Evolutionary conservation across 306 rosid species (phyloP).

Genomic region (Rubus idaeus): DNA sequence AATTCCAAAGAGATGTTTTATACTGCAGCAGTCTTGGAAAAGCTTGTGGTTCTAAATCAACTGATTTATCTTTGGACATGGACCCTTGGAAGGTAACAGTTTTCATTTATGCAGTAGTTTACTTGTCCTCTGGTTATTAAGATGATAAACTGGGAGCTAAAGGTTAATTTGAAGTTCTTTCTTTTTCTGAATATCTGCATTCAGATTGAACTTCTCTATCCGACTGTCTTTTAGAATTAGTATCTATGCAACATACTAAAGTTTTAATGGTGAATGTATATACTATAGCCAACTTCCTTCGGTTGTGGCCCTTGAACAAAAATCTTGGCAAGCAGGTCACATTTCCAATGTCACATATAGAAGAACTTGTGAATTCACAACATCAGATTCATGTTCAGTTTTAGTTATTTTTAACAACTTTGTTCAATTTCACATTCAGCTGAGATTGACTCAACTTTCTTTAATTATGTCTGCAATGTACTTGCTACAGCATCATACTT

Average conservation of each 20-base stretch:
- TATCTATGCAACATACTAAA: neutral
- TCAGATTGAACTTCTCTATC: neutral
- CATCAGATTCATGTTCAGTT: slow-evolving; percentile 39
- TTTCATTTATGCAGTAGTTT: neutral
- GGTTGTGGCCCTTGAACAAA: neutral
- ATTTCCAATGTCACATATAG: slow-evolving; percentile 32
- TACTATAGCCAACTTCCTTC: neutral
- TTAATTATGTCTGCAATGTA: slow-evolving; percentile 17
- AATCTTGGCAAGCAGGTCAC: slow-evolving; percentile 16
- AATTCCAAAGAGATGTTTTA: slow-evolving; percentile 33
- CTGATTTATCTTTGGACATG: slow-evolving; percentile 43
- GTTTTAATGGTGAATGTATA: neutral
- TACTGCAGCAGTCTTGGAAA: slow-evolving; percentile 40
- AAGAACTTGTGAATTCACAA: slow-evolving; percentile 34
- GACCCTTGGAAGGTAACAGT: slow-evolving; percentile 47
- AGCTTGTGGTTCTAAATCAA: slow-evolving; percentile 33
- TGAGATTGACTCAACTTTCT: slow-evolving; percentile 8
- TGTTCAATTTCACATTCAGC: slow-evolving; percentile 13
- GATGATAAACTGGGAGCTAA: neutral
- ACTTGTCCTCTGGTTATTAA: neutral
- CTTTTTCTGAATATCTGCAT: neutral
- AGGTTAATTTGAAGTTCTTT: neutral
- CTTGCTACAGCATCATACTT: slow-evolving; percentile 38
- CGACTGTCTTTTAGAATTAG: neutral
- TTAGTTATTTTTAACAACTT: slow-evolving; percentile 4